A percentile compares a stretch with the other conserved stretches of the same genome.
Conservation (phyloP, 1,284 basidiomycete species). For the Cutaneotrichosporon daszewskae region DNA sequence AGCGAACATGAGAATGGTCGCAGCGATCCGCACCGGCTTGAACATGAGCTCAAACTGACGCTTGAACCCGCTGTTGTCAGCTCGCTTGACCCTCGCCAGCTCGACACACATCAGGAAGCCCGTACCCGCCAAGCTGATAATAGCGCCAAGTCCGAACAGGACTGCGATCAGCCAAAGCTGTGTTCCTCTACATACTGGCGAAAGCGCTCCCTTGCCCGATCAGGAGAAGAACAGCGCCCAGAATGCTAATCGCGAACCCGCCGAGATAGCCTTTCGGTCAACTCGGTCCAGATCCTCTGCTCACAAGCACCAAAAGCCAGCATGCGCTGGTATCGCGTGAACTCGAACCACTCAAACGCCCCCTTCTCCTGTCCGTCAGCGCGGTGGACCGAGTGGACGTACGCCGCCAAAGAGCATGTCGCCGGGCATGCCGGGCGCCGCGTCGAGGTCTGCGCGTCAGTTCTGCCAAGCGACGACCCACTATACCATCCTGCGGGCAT, state of each 20-base stretch:
- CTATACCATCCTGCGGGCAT: constrained; percentile 30
- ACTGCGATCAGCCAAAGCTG: constrained; percentile 49
- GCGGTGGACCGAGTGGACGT: constrained; percentile 6
- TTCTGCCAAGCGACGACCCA: constrained; percentile 9
- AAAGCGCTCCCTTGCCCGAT: constrained; percentile 66
- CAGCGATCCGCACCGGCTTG: constrained; percentile 80
- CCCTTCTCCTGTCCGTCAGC: constrained; percentile 54
- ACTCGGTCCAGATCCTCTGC: constrained; percentile 27
- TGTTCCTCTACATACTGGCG: constrained; percentile 56
- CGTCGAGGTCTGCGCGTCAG: constrained; percentile 15
- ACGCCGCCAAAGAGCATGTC: constrained; percentile 36
- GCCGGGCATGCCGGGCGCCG: neutral
- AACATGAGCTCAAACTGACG: constrained; percentile 85
- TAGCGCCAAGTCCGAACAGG: constrained; percentile 74
- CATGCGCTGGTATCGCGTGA: constrained; percentile 70
- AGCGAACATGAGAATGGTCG: constrained; percentile 69
- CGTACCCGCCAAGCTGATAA: constrained; percentile 77
- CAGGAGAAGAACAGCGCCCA: constrained; percentile 74
- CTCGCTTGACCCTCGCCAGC: neutral
- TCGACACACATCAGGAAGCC: constrained; percentile 78
- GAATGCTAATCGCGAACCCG: constrained; percentile 64
- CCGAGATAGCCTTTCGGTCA: constrained; percentile 51
- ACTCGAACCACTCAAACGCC: constrained; percentile 68
- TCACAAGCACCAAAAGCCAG: constrained; percentile 78
- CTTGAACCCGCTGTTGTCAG: constrained; percentile 56